phyloP scores from a whole-genome alignment of 2,329 filamentous ascomycete genomes.

The Xylaria arbuscula region DNA sequence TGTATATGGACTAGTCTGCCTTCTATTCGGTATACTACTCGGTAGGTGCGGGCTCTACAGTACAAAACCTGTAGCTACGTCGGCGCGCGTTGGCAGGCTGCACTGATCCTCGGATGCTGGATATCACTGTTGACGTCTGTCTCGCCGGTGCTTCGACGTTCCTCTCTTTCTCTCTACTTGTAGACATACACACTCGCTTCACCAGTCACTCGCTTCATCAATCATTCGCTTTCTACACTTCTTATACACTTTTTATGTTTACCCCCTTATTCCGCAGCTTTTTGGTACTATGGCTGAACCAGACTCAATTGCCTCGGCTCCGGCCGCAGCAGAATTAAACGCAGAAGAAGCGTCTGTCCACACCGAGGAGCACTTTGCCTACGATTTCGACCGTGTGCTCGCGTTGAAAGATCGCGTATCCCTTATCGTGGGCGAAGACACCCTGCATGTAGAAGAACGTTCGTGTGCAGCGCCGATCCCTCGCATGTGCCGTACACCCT shows the following conservation, averaged over 20 bases:
- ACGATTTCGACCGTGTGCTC: too few species aligned
- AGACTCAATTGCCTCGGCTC: neutral
- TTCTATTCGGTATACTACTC: neutral
- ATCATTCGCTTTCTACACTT: slow-evolving; percentile 31
- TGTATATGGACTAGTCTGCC: too few species aligned
- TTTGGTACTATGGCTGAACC: slow-evolving; percentile 25
- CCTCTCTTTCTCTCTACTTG: slow-evolving; percentile 2
- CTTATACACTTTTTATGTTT: slow-evolving; percentile 9
- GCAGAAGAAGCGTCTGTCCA: too few species aligned
- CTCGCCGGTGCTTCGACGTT: neutral
- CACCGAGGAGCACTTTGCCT: too few species aligned
- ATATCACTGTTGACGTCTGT: slow-evolving; percentile 14
- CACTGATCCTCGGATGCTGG: neutral
- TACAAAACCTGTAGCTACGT: neutral
- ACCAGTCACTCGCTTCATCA: slow-evolving; percentile 16
- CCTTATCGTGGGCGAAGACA: slow-evolving; percentile 15
- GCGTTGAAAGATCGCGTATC: slow-evolving; percentile 20
- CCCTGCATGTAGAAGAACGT: slow-evolving; percentile 29
- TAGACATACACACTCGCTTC: neutral
- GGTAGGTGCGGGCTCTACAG: neutral
- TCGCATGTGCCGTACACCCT: neutral
- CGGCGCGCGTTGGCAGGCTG: neutral
- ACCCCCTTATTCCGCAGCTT: neutral
- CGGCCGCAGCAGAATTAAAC: neutral
- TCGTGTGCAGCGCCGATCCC: neutral